A percentile compares a stretch with the other conserved stretches of the same genome.
Conservation (phyloP, 257 asterid species). For the Forsythia viridissima region DNA sequence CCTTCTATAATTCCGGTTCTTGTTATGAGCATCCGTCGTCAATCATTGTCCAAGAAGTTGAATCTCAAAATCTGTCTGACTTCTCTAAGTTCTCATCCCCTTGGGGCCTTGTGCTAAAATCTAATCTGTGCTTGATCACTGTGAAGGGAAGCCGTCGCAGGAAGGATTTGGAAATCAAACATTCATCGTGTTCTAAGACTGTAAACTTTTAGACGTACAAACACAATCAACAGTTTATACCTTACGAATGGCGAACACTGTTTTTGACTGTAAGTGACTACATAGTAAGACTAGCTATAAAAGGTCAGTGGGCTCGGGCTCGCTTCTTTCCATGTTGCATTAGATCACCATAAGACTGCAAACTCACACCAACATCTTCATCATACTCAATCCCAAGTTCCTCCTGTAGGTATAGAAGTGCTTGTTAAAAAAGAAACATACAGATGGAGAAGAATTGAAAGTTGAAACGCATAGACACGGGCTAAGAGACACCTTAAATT, state of each 20-base stretch:
- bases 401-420: constrained; percentile 49
- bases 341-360: constrained; percentile 68
- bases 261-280: neutral
- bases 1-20: too few species aligned
- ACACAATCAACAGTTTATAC: neutral
- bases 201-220: neutral
- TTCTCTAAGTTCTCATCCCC: too few species aligned
- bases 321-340: constrained; percentile 61
- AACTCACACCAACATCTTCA: constrained; percentile 80
- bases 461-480: neutral
- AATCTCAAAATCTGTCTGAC: too few species aligned
- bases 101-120: too few species aligned
- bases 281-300: neutral
- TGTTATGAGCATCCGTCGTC: too few species aligned
- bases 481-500: constrained; percentile 61
- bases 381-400: constrained; percentile 93
- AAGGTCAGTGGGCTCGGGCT: constrained; percentile 42
- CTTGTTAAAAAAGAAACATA: neutral
- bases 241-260: neutral
- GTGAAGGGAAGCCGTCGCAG: neutral
- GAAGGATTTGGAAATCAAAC: neutral
- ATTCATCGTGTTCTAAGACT: neutral
- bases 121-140: too few species aligned
- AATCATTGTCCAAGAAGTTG: too few species aligned
- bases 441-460: neutral